phyloP scores from a whole-genome alignment of 495 filamentous ascomycete genomes.

The Pyrenula aspistea region DNA sequence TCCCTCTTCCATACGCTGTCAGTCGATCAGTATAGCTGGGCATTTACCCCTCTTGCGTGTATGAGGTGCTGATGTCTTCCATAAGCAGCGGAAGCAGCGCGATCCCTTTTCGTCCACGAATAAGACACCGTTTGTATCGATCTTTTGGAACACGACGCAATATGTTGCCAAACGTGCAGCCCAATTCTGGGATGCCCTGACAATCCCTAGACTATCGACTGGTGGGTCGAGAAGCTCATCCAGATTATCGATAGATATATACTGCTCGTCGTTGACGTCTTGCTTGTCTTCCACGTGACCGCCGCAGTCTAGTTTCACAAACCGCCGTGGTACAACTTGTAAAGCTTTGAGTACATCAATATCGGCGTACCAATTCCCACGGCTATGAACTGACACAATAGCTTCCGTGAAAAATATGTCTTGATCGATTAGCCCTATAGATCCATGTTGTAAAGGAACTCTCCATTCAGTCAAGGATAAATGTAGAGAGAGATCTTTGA shows the following conservation, averaged over 20 bases:
- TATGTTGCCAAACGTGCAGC: neutral
- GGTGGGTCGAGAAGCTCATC: slow-evolving; percentile 12
- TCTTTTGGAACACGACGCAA: neutral
- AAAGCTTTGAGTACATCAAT: slow-evolving; percentile 3
- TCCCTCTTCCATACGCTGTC: neutral
- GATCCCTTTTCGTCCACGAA: neutral
- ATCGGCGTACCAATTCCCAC: slow-evolving; percentile 24
- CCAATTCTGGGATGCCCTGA: slow-evolving; percentile 11
- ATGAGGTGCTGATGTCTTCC: neutral
- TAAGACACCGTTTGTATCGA: neutral
- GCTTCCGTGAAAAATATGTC: slow-evolving; percentile 11
- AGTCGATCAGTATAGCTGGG: neutral
- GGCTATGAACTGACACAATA: slow-evolving; percentile 18
- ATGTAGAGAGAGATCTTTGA: slow-evolving; percentile 24
- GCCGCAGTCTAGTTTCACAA: neutral
- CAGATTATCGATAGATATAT: slow-evolving; percentile 11
- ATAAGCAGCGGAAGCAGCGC: neutral
- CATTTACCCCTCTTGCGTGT: neutral
- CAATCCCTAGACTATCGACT: neutral
- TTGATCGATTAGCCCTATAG: neutral
- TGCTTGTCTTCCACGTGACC: neutral
- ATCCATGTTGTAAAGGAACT: slow-evolving; percentile 10
- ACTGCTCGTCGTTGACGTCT: neutral
- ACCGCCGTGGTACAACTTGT: neutral
- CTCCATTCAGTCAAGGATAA: slow-evolving; percentile 23